Evolutionary conservation across 106 monocot genomes (phyloP).

Genomic region (Cymbidium sinense): DNA sequence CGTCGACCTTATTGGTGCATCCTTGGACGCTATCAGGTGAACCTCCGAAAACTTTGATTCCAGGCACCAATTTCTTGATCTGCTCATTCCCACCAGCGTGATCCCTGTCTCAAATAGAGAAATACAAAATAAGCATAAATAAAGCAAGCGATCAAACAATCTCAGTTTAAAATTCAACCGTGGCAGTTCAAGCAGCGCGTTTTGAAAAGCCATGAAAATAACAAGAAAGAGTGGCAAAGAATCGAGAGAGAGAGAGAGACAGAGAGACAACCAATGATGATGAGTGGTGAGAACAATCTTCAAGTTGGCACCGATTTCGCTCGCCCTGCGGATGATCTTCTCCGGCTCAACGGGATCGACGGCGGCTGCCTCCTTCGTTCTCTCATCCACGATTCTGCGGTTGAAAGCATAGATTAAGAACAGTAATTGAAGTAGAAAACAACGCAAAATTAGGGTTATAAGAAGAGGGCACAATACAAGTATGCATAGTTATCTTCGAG

Average conservation of each 20-base stretch:
- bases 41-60: conserved; percentile 82
- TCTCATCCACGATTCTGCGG: conserved; percentile 74
- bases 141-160: background rate
- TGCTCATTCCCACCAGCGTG: conserved; percentile 94
- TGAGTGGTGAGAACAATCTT: conserved; percentile 93
- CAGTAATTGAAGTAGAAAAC: background rate
- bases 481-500: conserved; percentile 91
- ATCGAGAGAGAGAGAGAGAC: background rate
- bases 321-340: conserved; percentile 58
- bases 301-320: conserved; percentile 54
- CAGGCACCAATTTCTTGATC: conserved; percentile 65
- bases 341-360: conserved; percentile 96
- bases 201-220: background rate
- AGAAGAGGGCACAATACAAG: conserved; percentile 54
- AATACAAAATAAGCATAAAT: background rate
- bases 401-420: too few species aligned
- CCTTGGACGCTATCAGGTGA: conserved; percentile 67
- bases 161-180: background rate
- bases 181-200: background rate
- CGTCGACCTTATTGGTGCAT: conserved; percentile 74
- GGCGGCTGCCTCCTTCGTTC: conserved; percentile 61
- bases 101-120: conserved; percentile 47
- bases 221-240: background rate
- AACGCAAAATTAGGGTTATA: conserved; percentile 5
- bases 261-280: conserved; percentile 72